Percentiles rank a stretch among this genome's conserved stretches.
Conservation (phyloP, 495 filamentous ascomycete genomes). For the Talaromyces wortmannii region DNA sequence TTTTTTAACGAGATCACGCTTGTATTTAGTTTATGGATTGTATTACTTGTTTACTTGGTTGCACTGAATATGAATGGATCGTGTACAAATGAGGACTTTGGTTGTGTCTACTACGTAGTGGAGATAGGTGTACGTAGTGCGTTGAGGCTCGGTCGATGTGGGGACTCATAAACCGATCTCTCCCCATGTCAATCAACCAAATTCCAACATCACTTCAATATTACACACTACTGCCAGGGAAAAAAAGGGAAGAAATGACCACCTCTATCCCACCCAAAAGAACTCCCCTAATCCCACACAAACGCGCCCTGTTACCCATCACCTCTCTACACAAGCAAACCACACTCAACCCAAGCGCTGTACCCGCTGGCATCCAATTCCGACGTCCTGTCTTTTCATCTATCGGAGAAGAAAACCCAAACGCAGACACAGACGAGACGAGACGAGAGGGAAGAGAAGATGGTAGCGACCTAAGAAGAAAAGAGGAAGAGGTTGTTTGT, state of each 20-base stretch:
- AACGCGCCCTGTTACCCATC: constrained; percentile 1
- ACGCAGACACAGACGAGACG: background rate
- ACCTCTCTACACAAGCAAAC: constrained; percentile 2
- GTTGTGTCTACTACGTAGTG: background rate
- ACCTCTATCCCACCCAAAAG: background rate
- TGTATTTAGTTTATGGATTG: background rate
- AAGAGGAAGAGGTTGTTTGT: too few species aligned
- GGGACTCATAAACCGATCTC: too few species aligned
- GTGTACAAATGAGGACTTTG: background rate
- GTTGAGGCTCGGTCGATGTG: too few species aligned
- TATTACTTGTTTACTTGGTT: background rate
- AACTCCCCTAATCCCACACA: constrained; percentile 1
- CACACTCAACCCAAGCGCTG: constrained; percentile 6
- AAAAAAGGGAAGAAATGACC: background rate
- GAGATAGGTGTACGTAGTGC: background rate
- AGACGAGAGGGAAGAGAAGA: background rate
- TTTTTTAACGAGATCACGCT: background rate
- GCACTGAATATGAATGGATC: background rate
- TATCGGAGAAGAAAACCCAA: background rate
- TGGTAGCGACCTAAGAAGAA: too few species aligned
- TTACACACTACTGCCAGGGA: background rate
- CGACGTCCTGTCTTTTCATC: constrained; percentile 7
- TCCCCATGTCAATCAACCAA: too few species aligned
- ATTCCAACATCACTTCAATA: too few species aligned
- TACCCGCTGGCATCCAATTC: constrained; percentile 4